phyloP scores from a whole-genome alignment of 331 rosid species.

The Prunus yedoensis region DNA sequence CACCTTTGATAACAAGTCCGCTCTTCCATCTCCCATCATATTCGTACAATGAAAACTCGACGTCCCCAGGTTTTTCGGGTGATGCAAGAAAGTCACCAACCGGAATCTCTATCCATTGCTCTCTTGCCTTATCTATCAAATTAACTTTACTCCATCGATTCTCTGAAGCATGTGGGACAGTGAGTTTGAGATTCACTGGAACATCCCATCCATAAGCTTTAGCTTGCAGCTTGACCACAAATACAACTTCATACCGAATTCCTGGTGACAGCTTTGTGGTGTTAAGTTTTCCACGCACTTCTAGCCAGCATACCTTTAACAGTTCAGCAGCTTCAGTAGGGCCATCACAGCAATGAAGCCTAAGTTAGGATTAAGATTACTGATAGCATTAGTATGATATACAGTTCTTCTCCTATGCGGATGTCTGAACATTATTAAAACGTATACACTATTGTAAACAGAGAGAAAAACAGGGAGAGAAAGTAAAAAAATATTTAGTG shows the following conservation, averaged over 20 bases:
- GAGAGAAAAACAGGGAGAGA: no score
- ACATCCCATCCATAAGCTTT: slow-evolving; percentile 52
- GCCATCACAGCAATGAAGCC: slow-evolving; percentile 39
- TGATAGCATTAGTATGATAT: neutral
- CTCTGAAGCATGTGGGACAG: slow-evolving; percentile 46
- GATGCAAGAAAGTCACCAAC: slow-evolving; percentile 49
- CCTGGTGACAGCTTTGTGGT: slow-evolving; percentile 52
- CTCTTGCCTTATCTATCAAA: slow-evolving; percentile 29
- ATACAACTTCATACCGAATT: slow-evolving; percentile 44
- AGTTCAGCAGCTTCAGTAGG: slow-evolving; percentile 52
- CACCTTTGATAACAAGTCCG: slow-evolving; percentile 58
- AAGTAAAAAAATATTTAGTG: no score
- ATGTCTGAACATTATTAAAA: no score
- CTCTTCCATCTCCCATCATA: slow-evolving; percentile 53
- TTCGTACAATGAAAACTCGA: slow-evolving; percentile 53
- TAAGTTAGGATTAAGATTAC: neutral
- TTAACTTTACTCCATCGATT: slow-evolving; percentile 34
- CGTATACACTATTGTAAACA: no score
- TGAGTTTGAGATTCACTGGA: slow-evolving; percentile 55
- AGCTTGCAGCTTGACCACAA: slow-evolving; percentile 51
- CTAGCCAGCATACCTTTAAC: slow-evolving; percentile 66
- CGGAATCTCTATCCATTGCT: slow-evolving; percentile 54
- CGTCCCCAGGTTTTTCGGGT: slow-evolving; percentile 35
- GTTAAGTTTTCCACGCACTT: slow-evolving; percentile 56
- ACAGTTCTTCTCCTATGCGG: no score